phyloP scores from a whole-genome alignment of 192 early-diverging fungal genomes.

The Coemansia sp. region DNA sequence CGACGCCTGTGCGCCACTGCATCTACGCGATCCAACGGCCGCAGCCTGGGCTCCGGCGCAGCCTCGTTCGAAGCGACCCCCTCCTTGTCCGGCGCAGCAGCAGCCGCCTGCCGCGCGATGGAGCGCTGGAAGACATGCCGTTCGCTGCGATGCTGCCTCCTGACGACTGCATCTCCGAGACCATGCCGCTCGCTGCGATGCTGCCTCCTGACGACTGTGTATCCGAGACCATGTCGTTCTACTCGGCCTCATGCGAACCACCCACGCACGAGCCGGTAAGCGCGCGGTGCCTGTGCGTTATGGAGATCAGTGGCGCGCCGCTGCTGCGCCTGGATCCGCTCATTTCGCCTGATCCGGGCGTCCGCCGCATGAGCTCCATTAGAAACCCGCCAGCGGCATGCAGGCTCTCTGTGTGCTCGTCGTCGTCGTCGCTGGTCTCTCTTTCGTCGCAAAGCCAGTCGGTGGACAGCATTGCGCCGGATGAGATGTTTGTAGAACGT shows the following conservation, averaged over 20 bases:
- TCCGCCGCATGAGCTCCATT: neutral
- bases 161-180: neutral
- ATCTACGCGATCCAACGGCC: constrained; percentile 5
- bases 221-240: constrained; percentile 1
- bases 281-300: constrained; percentile 7
- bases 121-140: no score
- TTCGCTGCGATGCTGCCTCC: no score
- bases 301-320: constrained; percentile 5
- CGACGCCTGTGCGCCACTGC: constrained; percentile 16
- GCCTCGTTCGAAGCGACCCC: no score
- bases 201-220: neutral
- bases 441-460: constrained; percentile 7
- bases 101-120: no score
- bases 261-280: neutral
- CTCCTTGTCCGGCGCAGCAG: no score
- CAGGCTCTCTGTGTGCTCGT: constrained; percentile 5
- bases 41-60: no score
- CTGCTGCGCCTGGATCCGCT: neutral
- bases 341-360: neutral
- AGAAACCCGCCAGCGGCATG: neutral
- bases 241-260: neutral
- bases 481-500: constrained; percentile 20
- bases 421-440: constrained; percentile 7
- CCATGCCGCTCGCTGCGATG: neutral
- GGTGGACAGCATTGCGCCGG: constrained; percentile 15